Evolutionary conservation across 1,284 basidiomycete species (phyloP), one percentile per base, ranked within the genome.

Genomic region (Malassezia brasiliensis): DNA sequence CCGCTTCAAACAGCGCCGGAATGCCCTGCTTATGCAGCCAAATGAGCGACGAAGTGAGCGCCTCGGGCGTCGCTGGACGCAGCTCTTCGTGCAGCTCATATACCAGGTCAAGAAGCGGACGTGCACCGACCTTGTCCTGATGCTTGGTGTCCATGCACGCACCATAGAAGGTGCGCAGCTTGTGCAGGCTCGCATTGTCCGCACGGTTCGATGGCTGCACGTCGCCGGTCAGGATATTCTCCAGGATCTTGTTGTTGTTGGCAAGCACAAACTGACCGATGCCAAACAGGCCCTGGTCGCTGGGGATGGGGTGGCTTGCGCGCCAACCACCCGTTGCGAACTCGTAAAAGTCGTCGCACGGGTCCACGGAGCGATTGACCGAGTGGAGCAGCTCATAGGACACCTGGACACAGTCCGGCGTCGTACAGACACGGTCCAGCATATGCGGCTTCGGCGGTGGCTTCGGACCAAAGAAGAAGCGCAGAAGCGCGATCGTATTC

Each of bases 301-400:
- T 55, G 19, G 66, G 69, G 32, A 66, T 70, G 20, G 65, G 64
- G 42, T 69, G 72, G 3, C 58, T 17, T 5, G 55, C 61, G 25
- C 59, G 65, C 66, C 66, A 75, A 40, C 74, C 59, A 59, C 69
- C 69, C 47, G 65, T 68, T 15, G 88, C 83, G 76, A 86, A 98
- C 61, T 85, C 81, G 74, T 93, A 96, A 74, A 96, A 96, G 76
- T 91, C 85, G 64, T 96, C 87, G 77, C 93, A 98, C 0, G 93
- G 93, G 74, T 96, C 88, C 63, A 86, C 81, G 3, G 83, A 79
- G 12, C 81, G 80, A 74, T 98, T 90, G 45, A 98, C 78, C 2
- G 83, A 83, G 22, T 83, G 82, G 25, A 96, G 78, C 56, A 98
- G 85, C 1, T 83, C 81, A 2, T 88, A 85, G 4, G 93, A 85